Conservation (phyloP, 148 eudicot species). For the Limonium bicolor region DNA sequence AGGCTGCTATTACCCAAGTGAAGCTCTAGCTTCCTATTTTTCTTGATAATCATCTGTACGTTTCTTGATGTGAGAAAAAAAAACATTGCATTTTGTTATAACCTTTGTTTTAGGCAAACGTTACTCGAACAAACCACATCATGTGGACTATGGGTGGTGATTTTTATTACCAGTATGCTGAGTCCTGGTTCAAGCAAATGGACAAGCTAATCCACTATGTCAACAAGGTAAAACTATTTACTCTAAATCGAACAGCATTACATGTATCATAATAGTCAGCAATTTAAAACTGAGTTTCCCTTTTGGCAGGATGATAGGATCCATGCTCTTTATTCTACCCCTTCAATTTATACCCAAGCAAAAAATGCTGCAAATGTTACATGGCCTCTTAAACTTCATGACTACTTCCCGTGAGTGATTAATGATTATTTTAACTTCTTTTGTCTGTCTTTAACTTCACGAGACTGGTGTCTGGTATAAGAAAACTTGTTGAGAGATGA, state of each 20-base stretch:
- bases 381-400: slow-evolving; percentile 74
- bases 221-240: slow-evolving; percentile 43
- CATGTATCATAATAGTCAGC: too few relatives aligned
- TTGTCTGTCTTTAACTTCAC: neutral
- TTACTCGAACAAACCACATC: slow-evolving; percentile 70
- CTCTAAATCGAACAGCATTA: too few relatives aligned
- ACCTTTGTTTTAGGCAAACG: slow-evolving; percentile 34
- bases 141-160: slow-evolving; percentile 99
- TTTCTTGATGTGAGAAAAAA: neutral
- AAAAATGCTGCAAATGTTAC: slow-evolving; percentile 45
- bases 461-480: too few relatives aligned
- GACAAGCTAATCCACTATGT: slow-evolving; percentile 84
- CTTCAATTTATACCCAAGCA: slow-evolving; percentile 80
- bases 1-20: slow-evolving; percentile 58
- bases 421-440: neutral
- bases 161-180: slow-evolving; percentile 81
- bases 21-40: neutral
- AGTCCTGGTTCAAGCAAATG: slow-evolving; percentile 92
- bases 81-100: too few relatives aligned
- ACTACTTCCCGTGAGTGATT: slow-evolving; percentile 74
- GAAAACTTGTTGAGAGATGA: too few relatives aligned
- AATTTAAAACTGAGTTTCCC: too few relatives aligned
- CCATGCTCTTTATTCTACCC: slow-evolving; percentile 83
- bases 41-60: neutral
- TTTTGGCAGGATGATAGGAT: slow-evolving; percentile 69